Evolutionary conservation across 2,329 filamentous ascomycete genomes (phyloP), one percentile per base, ranked within the genome.

Genomic region (Claviceps sp.): DNA sequence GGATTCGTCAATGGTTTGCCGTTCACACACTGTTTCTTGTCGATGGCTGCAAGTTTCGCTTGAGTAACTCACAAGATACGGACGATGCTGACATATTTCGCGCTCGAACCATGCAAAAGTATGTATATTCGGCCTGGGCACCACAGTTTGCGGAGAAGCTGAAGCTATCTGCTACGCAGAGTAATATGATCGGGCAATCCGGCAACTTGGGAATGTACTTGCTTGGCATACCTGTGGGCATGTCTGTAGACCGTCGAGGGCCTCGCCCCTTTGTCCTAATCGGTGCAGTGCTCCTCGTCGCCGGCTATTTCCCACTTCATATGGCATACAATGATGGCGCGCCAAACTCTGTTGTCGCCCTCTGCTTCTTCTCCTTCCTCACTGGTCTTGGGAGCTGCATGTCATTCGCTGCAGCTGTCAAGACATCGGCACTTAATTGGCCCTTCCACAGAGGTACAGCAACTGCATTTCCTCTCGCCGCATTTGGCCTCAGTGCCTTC

Each of bases 81-180:
- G 16, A 41, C 14, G 16, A 45, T 37, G 42, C 54, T 52, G 49
- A 50, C 47, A 14, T 30, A 46, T 43, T 37, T 37, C 26, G 30
- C 37, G 37, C 45, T 51, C 55, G 56, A 60, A 44, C 13, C 50
- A 14, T 50, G 18, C 30, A 50, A 48, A 63, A 96, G 88, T 97
- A 98, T 79, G 91, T 90, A 64, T 98, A 96, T 70, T 96, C 89
- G 52, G 91, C 91, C 69, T 98, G 93, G 90, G 89, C 88, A 14
- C 93, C 93, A 20, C 90, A 96, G 69, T 96, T 96, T 64, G 89
- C 90, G 48, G 84, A 94, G 62, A 83, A 80, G 60, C 75, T 98
- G 60, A 82, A 85, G 64, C 79, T 97, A 55, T 89, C 89, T 14
- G 85, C 93, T n/a, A 97, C 91, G 2, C 78, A 96, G 67, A 89